These are phyloP conservation scores for Nelumbo lutea DNA, from an alignment of 164 flowering plant genomes.

Conservation along the genomic window DNA sequence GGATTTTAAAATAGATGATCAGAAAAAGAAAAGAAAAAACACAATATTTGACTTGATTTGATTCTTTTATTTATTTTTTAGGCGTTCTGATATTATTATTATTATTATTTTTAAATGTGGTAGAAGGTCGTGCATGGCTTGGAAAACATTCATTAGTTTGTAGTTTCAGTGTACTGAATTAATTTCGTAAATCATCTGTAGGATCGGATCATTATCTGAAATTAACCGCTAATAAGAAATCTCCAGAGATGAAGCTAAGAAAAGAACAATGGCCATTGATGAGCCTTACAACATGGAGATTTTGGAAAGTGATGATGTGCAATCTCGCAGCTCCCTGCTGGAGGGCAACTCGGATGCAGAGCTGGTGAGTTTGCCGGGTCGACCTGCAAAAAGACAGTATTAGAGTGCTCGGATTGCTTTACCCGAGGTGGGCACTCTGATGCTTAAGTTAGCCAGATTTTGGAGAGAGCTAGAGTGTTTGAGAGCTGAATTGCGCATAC, in stretches of 20 bases:
- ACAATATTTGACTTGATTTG: too few relatives aligned
- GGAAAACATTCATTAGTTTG: conserved; percentile 37
- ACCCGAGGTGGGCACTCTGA: too few relatives aligned
- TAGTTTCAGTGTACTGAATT: conserved; percentile 49
- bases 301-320: conserved; percentile 35
- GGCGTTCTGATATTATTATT: too few relatives aligned
- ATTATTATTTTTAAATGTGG: not conserved
- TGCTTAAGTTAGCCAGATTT: too few relatives aligned
- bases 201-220: conserved; percentile 84
- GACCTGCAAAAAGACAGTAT: too few relatives aligned
- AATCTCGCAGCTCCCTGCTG: too few relatives aligned
- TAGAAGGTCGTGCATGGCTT: conserved; percentile 5
- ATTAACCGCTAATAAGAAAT: conserved; percentile 95
- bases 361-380: too few relatives aligned
- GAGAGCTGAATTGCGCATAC: too few relatives aligned
- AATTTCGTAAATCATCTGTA: conserved; percentile 68
- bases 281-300: conserved; percentile 97
- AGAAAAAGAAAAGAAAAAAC: conserved; percentile 13
- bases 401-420: too few relatives aligned
- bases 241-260: conserved; percentile 79
- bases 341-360: too few relatives aligned
- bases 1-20: conserved; percentile 96
- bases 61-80: too few relatives aligned
- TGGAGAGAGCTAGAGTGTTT: too few relatives aligned
- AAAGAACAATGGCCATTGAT: conserved; percentile 63